These are phyloP conservation scores for Heritiera littoralis DNA, from an alignment of 345 rosid species.

Conservation along the genomic window DNA sequence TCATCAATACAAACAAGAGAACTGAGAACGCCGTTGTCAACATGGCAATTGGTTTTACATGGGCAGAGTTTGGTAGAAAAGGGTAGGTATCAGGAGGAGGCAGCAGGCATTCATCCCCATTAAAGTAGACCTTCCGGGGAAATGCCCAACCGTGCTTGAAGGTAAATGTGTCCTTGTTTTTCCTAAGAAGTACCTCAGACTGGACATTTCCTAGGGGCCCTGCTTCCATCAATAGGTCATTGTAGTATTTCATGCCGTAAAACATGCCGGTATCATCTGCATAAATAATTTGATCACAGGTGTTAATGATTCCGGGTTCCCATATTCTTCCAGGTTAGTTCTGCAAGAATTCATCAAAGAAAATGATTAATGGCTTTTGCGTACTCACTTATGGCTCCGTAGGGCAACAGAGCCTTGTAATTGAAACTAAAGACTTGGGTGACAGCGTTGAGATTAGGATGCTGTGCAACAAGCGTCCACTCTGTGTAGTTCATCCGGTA, in stretches of 20 bases:
- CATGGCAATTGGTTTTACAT: slow-evolving; percentile 23
- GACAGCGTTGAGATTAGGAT: slow-evolving; percentile 60
- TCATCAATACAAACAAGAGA: slow-evolving; percentile 26
- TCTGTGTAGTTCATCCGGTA: slow-evolving; percentile 57
- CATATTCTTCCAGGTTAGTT: neutral
- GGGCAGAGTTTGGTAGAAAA: slow-evolving; percentile 41
- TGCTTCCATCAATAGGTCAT: slow-evolving; percentile 57
- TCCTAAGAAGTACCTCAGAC: slow-evolving; percentile 53
- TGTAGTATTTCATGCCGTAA: slow-evolving; percentile 55
- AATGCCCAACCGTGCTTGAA: slow-evolving; percentile 64
- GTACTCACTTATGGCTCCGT: slow-evolving; percentile 52
- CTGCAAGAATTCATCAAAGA: neutral
- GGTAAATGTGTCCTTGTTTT: slow-evolving; percentile 47
- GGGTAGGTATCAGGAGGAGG: slow-evolving; percentile 59
- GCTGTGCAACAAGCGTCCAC: slow-evolving; percentile 69
- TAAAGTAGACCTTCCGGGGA: slow-evolving; percentile 58
- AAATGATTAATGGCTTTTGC: neutral
- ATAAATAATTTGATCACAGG: slow-evolving; percentile 13
- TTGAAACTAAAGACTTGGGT: slow-evolving; percentile 67
- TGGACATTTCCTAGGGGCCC: slow-evolving; percentile 62
- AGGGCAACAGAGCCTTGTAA: slow-evolving; percentile 57
- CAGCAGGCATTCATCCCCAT: slow-evolving; percentile 61
- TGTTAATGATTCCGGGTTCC: neutral
- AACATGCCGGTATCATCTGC: slow-evolving; percentile 67
- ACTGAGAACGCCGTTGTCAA: slow-evolving; percentile 31